Percentiles rank a stretch among this genome's conserved stretches.
These are phyloP conservation scores for Ophioceras dolichostomum DNA, from an alignment of 2,329 filamentous ascomycete species.

Conservation along the genomic window DNA sequence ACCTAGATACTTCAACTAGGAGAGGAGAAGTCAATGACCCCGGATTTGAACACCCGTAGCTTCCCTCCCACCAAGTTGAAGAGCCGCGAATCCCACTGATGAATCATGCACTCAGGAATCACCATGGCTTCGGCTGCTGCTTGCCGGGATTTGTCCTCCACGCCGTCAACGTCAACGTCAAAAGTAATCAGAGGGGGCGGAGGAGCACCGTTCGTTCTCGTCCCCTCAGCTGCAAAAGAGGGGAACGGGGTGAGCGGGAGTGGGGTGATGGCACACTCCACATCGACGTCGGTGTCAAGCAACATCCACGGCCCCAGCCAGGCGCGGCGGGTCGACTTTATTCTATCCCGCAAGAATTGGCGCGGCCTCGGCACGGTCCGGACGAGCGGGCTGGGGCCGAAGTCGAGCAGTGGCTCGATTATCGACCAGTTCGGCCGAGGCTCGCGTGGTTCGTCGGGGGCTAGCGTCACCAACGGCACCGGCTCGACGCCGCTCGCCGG, in stretches of 20 bases:
- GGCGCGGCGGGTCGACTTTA: not conserved
- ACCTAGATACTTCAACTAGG: too few relatives aligned
- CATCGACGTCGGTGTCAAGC: not conserved
- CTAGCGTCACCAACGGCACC: too few relatives aligned
- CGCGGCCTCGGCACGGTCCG: too few relatives aligned
- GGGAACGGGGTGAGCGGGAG: not conserved
- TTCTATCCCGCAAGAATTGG: too few relatives aligned
- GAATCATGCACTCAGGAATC: too few relatives aligned
- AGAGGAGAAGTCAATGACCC: not conserved
- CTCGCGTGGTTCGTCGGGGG: not conserved
- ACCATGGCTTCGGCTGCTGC: too few relatives aligned
- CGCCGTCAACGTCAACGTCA: not conserved
- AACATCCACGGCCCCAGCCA: not conserved
- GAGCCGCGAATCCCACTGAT: not conserved
- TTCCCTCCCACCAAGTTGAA: slow-evolving; percentile 1
- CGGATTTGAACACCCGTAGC: not conserved
- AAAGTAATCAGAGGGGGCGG: too few relatives aligned
- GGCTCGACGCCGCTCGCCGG: too few relatives aligned
- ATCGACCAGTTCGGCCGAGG: too few relatives aligned
- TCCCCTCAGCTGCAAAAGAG: not conserved
- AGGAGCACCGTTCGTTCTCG: too few relatives aligned
- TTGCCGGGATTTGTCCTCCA: not conserved
- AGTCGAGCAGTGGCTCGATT: not conserved
- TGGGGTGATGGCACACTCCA: not conserved
- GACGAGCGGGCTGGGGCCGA: not conserved